Conservation (phyloP, 495 filamentous ascomycete genomes). For the Hyaloscypha variabilis region DNA sequence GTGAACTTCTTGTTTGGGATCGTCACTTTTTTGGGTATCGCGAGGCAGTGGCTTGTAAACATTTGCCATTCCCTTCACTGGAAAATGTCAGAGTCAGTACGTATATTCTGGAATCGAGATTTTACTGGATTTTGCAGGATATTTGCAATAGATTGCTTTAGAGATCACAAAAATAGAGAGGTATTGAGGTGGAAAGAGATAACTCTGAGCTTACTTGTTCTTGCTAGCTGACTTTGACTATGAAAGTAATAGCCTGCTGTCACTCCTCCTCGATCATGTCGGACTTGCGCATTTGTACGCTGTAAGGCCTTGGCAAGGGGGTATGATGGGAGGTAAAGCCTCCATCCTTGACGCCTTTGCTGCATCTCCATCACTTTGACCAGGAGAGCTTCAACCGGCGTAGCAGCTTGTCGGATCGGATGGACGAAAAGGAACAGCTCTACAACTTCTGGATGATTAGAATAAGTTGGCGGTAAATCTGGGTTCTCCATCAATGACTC, state of each 20-base stretch:
- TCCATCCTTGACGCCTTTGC: slow-evolving; percentile 37
- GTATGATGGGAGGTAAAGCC: slow-evolving; percentile 51
- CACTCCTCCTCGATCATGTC: slow-evolving; percentile 59
- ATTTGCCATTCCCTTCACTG: slow-evolving; percentile 37
- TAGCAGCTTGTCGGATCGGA: slow-evolving; percentile 55
- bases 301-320: slow-evolving; percentile 53
- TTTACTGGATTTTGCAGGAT: background rate
- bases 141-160: too few relatives aligned
- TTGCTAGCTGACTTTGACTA: slow-evolving; percentile 48
- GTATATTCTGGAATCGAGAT: background rate
- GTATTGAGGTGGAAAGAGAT: too few relatives aligned
- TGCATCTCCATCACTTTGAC: slow-evolving; percentile 50
- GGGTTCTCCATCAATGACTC: slow-evolving; percentile 34
- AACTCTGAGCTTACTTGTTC: slow-evolving; percentile 26
- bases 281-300: slow-evolving; percentile 56
- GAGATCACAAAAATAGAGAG: too few relatives aligned
- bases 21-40: slow-evolving; percentile 32
- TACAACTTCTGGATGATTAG: slow-evolving; percentile 47
- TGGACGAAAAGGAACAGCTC: slow-evolving; percentile 58
- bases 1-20: slow-evolving; percentile 16
- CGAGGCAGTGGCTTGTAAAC: slow-evolving; percentile 37
- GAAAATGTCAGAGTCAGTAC: background rate
- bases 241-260: slow-evolving; percentile 57
- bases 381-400: slow-evolving; percentile 44
- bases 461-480: slow-evolving; percentile 36